Conservation (phyloP, 306 rosid species). For the Vigna angularis region DNA sequence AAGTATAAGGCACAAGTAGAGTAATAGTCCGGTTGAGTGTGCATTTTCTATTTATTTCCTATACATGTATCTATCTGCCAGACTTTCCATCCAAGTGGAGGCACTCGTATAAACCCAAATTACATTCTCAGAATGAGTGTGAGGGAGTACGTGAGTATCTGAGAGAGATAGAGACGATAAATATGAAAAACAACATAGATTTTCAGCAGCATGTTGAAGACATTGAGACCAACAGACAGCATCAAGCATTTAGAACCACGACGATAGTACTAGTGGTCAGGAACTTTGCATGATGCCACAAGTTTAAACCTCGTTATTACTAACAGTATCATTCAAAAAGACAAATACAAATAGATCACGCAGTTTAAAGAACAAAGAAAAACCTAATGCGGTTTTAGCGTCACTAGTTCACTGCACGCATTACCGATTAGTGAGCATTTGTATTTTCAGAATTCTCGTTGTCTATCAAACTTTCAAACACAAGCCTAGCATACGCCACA, state of each 20-base stretch:
- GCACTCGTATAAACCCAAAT: not conserved
- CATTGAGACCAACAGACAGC: constrained; percentile 1
- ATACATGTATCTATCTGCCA: constrained; percentile 31
- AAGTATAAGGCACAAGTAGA: constrained; percentile 29
- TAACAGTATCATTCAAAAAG: not conserved
- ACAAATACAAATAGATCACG: not conserved
- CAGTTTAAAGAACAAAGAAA: not conserved
- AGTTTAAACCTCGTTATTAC: constrained; percentile 9
- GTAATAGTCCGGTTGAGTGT: not conserved
- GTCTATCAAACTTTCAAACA: not conserved
- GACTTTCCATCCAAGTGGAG: constrained; percentile 27
- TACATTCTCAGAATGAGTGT: not conserved
- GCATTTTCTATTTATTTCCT: constrained; percentile 14
- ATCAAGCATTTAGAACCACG: constrained; percentile 7
- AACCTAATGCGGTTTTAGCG: not conserved
- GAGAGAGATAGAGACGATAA: not conserved
- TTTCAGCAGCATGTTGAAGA: constrained; percentile 25
- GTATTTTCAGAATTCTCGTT: not conserved
- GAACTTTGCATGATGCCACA: not conserved
- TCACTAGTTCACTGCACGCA: constrained; percentile 3
- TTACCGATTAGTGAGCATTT: constrained; percentile 1
- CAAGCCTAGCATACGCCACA: constrained; percentile 16
- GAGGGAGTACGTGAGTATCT: not conserved
- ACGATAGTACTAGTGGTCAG: not conserved
- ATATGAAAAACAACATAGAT: constrained; percentile 4